A percentile compares a stretch with the other conserved stretches of the same genome.
phyloP scores from a whole-genome alignment of 208 protist species.

The Phytomonas sp. region DNA sequence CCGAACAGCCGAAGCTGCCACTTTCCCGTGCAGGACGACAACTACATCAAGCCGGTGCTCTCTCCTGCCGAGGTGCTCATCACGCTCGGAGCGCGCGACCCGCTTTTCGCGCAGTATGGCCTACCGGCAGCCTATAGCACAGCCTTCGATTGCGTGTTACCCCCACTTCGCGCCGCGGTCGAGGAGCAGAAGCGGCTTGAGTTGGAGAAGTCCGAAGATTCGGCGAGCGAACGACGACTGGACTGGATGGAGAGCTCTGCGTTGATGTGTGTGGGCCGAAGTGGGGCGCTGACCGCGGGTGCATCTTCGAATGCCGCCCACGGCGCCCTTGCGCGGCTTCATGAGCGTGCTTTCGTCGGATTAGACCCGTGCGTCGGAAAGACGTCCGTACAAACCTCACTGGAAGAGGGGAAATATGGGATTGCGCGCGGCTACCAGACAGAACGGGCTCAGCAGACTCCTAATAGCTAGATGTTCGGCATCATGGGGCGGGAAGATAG shows the following conservation, averaged over 20 bases:
- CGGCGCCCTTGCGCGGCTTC: constrained; percentile 48
- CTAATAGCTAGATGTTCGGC: not conserved
- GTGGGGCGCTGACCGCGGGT: constrained; percentile 17
- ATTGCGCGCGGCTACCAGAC: constrained; percentile 68
- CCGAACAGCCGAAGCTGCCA: constrained; percentile 69
- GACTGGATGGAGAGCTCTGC: constrained; percentile 16
- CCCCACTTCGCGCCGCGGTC: constrained; percentile 15
- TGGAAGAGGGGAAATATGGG: constrained; percentile 63
- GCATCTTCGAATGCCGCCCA: constrained; percentile 15
- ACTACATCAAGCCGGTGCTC: constrained; percentile 85
- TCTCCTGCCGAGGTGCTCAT: constrained; percentile 79
- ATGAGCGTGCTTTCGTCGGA: constrained; percentile 69
- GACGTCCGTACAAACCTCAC: constrained; percentile 62
- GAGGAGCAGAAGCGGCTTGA: not conserved
- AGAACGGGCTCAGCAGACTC: not conserved
- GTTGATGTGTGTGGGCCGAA: constrained; percentile 6
- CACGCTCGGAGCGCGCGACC: constrained; percentile 35
- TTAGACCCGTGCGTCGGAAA: constrained; percentile 62
- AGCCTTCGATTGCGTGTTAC: constrained; percentile 37
- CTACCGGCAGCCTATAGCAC: constrained; percentile 55
- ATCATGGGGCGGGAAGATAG: not conserved
- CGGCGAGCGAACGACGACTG: constrained; percentile 11
- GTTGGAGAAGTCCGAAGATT: not conserved
- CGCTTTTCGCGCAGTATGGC: constrained; percentile 30
- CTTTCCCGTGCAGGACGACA: constrained; percentile 64